Evolutionary conservation across 129 eudicot species (phyloP).

Genomic region (Lactuca saligna): DNA sequence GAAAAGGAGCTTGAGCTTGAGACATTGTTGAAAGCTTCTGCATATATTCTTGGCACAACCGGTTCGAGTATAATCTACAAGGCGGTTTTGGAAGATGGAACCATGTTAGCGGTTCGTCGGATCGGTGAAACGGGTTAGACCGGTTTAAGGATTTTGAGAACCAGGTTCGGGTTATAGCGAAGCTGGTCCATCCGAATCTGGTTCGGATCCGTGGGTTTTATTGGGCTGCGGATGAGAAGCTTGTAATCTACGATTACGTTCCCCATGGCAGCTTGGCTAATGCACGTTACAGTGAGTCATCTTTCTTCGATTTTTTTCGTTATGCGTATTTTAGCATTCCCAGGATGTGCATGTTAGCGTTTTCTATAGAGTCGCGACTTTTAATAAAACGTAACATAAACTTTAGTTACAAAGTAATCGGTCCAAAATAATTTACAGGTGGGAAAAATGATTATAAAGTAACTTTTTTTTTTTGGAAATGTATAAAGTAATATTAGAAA

Average conservation of each 20-base stretch:
- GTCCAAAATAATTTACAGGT: no score
- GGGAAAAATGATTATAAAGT: no score
- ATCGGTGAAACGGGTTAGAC: constrained; percentile 80
- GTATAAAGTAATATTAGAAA: no score
- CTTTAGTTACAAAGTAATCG: no score
- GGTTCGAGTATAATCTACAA: constrained; percentile 90
- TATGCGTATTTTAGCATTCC: constrained; percentile 26
- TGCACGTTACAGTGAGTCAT: constrained; percentile 80
- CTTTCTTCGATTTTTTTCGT: not conserved
- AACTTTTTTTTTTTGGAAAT: no score
- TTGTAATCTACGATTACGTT: constrained; percentile 86
- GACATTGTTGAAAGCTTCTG: constrained; percentile 83
- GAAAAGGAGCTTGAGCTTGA: constrained; percentile 76
- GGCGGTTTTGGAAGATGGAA: constrained; percentile 88
- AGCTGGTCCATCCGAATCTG: constrained; percentile 82
- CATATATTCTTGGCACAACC: constrained; percentile 77
- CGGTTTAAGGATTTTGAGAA: constrained; percentile 86
- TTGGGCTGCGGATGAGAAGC: constrained; percentile 95
- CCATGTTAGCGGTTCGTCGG: constrained; percentile 70
- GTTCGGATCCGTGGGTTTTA: constrained; percentile 87
- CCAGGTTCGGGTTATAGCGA: constrained; percentile 70
- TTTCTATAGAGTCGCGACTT: not conserved
- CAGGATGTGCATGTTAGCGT: constrained; percentile 14
- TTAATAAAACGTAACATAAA: not conserved
- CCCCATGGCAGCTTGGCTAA: constrained; percentile 91